Evolutionary conservation across 1,139 yeast species (phyloP), one percentile per base, ranked within the genome.

Genomic region (Trichomonascaceae sp.): DNA sequence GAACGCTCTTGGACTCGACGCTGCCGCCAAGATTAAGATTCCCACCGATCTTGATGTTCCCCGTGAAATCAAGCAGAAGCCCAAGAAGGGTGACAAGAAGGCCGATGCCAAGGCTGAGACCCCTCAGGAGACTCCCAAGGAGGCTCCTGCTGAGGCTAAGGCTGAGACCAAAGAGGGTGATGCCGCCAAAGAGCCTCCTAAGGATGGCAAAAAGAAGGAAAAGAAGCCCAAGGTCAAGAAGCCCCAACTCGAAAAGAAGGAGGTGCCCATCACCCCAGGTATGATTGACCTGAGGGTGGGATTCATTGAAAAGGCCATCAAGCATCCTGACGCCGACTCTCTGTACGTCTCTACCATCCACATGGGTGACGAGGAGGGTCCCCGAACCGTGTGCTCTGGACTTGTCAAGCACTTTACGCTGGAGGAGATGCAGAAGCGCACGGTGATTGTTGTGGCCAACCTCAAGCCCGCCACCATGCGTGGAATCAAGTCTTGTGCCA

Each of bases 371-470:
- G 87, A 68, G 45, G 93, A 81, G 52, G 94, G 93, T 40, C 98
- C 98, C 54, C 76, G 99, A 67, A 92, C 96, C 31, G 94, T 92
- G 35, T 92, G 98, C 65, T 82, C 95, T 13, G 99, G 98, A 43
- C 65, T 87, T 47, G 94, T 81, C 37, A 75, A 76, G 45, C 71
- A 74, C 59, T 67, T 79, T 47, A 74, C 92, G 17, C 56, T 82
- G 41, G 93, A 82, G 52, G 79, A 75, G 34, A 75, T 87, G 89
- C 84, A 77, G 60, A 69, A 77, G 54, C 74, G 92, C 50, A 65
- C 69, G 41, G 93, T 87, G 35, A 79, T 85, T 30, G 79, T 78
- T 33, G 80, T 85, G 44, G 84, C 93, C 44, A 84, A 84, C 64
- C 69, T 85, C 61, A 85, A 84, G 63, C 93, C 94, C 8, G 93